Conservation (phyloP, 176 grass and related monocot genomes). For the Saccharum spontaneum region DNA sequence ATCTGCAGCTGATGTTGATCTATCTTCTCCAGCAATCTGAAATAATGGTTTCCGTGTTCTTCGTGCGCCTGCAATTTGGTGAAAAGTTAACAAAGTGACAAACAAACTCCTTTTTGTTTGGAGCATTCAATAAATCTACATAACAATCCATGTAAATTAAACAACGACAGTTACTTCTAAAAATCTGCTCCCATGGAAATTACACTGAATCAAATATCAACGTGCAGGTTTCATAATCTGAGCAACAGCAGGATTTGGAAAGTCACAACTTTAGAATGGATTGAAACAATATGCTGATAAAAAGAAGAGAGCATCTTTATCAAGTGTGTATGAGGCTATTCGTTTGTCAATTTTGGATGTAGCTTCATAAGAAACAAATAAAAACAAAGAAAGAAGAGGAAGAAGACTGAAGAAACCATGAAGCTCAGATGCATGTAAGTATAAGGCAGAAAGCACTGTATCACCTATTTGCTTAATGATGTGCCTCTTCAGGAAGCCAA, state of each 20-base stretch:
- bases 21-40: constrained; percentile 20
- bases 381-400: background rate
- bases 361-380: background rate
- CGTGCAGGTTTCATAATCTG: background rate
- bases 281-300: background rate
- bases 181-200: background rate
- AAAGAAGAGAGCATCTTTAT: background rate
- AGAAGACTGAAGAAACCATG: background rate
- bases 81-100: background rate
- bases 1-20: constrained; percentile 20
- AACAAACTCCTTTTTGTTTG: background rate
- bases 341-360: background rate
- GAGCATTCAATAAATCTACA: background rate
- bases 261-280: background rate
- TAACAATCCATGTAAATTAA: background rate
- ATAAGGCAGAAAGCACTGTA: background rate
- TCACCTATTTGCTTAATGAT: constrained; percentile 68
- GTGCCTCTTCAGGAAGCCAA: constrained; percentile 40
- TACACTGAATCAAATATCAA: background rate
- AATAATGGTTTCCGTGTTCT: constrained; percentile 17
- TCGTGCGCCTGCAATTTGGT: constrained; percentile 12
- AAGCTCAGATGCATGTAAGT: background rate
- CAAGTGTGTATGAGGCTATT: background rate
- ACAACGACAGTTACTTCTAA: background rate
- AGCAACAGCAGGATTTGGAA: background rate